phyloP scores from a whole-genome alignment of 1,139 yeast species.

The Tardiomyces digboiensis region DNA sequence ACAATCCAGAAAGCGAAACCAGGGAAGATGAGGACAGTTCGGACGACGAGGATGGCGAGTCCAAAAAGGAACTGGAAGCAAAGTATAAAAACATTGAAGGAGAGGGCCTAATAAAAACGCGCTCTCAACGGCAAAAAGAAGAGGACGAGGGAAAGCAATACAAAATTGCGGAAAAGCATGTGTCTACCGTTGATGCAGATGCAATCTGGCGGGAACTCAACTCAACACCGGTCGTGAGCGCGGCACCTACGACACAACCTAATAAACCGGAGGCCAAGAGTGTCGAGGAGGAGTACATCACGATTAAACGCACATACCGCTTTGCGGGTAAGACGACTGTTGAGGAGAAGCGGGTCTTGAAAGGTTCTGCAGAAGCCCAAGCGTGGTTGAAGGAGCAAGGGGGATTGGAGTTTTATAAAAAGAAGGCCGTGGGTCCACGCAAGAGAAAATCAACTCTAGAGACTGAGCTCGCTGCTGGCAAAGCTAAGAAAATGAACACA shows the following conservation, averaged over 20 bases:
- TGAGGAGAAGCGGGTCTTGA: conserved; percentile 69
- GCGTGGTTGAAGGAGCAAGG: conserved; percentile 4
- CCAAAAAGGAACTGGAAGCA: conserved; percentile 26
- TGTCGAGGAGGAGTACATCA: conserved; percentile 38
- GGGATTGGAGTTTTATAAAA: conserved; percentile 20
- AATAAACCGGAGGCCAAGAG: too few relatives aligned
- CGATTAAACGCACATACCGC: conserved; percentile 68
- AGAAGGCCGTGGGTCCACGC: conserved; percentile 15
- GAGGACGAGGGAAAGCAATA: conserved; percentile 20
- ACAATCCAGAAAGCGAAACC: conserved; percentile 35
- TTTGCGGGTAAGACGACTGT: conserved; percentile 83
- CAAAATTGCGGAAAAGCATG: conserved; percentile 15
- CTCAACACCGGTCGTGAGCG: conserved; percentile 3
- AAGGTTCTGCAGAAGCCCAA: conserved; percentile 6
- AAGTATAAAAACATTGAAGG: conserved; percentile 38
- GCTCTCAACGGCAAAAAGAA: conserved; percentile 41
- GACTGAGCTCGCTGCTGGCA: conserved; percentile 52
- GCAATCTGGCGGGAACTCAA: conserved; percentile 47
- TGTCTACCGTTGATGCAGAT: conserved; percentile 34
- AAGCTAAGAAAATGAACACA: conserved; percentile 70
- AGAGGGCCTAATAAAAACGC: conserved; percentile 44
- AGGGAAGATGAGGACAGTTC: conserved; percentile 14
- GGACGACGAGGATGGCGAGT: conserved; percentile 12
- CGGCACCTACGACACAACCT: conserved; percentile 14
- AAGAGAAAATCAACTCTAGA: conserved; percentile 69